phyloP scores from a whole-genome alignment of 805 yeast species.

The Suhomyces prunicola region DNA sequence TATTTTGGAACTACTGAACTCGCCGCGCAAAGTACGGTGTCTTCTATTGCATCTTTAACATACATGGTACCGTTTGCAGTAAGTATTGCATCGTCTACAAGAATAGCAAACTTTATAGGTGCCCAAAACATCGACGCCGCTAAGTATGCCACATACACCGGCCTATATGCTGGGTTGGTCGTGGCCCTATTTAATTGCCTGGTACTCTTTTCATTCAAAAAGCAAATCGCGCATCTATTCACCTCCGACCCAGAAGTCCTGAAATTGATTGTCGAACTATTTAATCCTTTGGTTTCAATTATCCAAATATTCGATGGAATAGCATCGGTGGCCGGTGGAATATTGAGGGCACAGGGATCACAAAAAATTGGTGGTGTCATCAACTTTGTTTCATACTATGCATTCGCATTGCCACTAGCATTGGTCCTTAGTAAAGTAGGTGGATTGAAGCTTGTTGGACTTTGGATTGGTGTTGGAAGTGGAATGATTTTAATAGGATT shows the following conservation, averaged over 20 bases:
- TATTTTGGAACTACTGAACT: constrained; percentile 47
- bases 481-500: constrained; percentile 58
- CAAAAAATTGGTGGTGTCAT: constrained; percentile 71
- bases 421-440: constrained; percentile 47
- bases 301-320: constrained; percentile 69
- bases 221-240: constrained; percentile 54
- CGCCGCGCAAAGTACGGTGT: constrained; percentile 52
- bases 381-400: constrained; percentile 69
- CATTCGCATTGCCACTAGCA: constrained; percentile 67
- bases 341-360: constrained; percentile 71
- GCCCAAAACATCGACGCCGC: constrained; percentile 40
- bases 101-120: constrained; percentile 46
- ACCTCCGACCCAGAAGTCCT: constrained; percentile 60
- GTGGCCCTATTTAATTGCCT: constrained; percentile 40
- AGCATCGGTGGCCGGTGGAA: constrained; percentile 69
- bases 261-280: constrained; percentile 46
- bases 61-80: constrained; percentile 48
- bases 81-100: constrained; percentile 42
- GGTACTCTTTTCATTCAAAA: constrained; percentile 44
- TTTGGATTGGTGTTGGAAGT: constrained; percentile 72
- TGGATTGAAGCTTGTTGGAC: constrained; percentile 52
- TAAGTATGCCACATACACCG: constrained; percentile 30
- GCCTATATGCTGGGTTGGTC: constrained; percentile 27
- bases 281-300: constrained; percentile 59
- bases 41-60: constrained; percentile 43